These are phyloP conservation scores for Pythium vanterpoolii DNA, from an alignment of 352 stramenopile genomes.

Conservation along the genomic window DNA sequence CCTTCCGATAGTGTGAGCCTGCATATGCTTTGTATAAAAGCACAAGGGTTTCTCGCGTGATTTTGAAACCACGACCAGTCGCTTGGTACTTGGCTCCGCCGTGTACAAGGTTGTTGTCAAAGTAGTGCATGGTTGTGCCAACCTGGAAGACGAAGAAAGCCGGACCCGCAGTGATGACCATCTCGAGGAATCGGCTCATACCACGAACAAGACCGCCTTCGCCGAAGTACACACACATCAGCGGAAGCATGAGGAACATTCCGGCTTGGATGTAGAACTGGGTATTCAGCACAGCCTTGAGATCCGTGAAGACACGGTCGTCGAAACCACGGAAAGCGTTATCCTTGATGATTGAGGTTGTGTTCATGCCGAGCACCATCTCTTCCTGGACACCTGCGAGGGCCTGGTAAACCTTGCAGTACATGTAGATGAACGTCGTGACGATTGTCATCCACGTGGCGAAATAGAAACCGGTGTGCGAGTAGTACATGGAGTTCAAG, in stretches of 20 bases:
- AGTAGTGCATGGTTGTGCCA: constrained; percentile 86
- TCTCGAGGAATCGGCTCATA: constrained; percentile 60
- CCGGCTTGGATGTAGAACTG: constrained; percentile 87
- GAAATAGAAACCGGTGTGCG: constrained; percentile 89
- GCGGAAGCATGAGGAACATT: constrained; percentile 76
- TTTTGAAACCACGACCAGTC: constrained; percentile 84
- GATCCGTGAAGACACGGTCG: constrained; percentile 56
- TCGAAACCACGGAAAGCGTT: constrained; percentile 62
- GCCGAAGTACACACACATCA: constrained; percentile 82
- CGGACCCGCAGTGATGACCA: constrained; percentile 74
- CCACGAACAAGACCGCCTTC: constrained; percentile 48
- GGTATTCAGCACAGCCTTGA: constrained; percentile 79
- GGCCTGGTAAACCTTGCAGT: constrained; percentile 81
- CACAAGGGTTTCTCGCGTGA: constrained; percentile 83
- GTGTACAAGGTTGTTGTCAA: constrained; percentile 80
- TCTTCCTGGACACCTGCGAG: constrained; percentile 68
- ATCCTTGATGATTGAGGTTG: constrained; percentile 61
- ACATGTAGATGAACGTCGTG: constrained; percentile 85
- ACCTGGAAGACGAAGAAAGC: constrained; percentile 89
- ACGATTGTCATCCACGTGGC: constrained; percentile 84
- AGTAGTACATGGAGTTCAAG: constrained; percentile 87
- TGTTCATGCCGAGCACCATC: constrained; percentile 81
- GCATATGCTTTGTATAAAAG: constrained; percentile 89
- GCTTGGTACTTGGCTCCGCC: constrained; percentile 84
- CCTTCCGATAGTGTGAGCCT: constrained; percentile 85